These are phyloP conservation scores for Tylopilus subfusipes DNA, from an alignment of 768 basidiomycete genomes.

Conservation along the genomic window DNA sequence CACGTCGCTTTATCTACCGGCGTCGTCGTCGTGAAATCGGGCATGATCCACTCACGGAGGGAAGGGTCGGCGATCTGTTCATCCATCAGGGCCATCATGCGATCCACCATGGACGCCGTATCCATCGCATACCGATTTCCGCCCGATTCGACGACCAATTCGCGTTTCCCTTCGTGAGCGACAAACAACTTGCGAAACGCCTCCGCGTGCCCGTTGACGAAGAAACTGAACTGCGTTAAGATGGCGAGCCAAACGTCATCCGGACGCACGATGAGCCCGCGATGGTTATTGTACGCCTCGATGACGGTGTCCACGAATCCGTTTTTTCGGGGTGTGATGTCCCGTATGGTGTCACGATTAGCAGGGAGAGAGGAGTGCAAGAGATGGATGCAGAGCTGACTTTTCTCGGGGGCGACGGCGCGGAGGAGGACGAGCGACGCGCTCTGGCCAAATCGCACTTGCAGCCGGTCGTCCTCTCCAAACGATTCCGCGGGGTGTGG, in stretches of 20 bases:
- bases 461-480: constrained; percentile 28
- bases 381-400: constrained; percentile 21
- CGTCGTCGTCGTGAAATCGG: constrained; percentile 45
- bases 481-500: constrained; percentile 27
- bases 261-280: constrained; percentile 41
- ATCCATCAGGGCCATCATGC: constrained; percentile 23
- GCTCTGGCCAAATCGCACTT: constrained; percentile 19
- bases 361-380: constrained; percentile 29
- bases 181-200: constrained; percentile 33
- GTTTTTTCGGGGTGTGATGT: constrained; percentile 30
- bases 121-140: constrained; percentile 28
- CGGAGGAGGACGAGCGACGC: constrained; percentile 22
- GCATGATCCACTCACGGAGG: constrained; percentile 40
- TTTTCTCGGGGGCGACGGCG: constrained; percentile 20
- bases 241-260: constrained; percentile 46
- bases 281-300: constrained; percentile 35
- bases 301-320: constrained; percentile 37
- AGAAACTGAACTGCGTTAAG: constrained; percentile 37
- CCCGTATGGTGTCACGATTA: constrained; percentile 18
- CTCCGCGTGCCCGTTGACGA: constrained; percentile 37
- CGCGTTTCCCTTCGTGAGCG: constrained; percentile 21
- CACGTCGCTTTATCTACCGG: no score
- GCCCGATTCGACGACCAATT: constrained; percentile 24
- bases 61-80: constrained; percentile 21
- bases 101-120: constrained; percentile 28